Evolutionary conservation across 2,329 filamentous ascomycete species (phyloP).

Genomic region (Xylariaceae sp.): DNA sequence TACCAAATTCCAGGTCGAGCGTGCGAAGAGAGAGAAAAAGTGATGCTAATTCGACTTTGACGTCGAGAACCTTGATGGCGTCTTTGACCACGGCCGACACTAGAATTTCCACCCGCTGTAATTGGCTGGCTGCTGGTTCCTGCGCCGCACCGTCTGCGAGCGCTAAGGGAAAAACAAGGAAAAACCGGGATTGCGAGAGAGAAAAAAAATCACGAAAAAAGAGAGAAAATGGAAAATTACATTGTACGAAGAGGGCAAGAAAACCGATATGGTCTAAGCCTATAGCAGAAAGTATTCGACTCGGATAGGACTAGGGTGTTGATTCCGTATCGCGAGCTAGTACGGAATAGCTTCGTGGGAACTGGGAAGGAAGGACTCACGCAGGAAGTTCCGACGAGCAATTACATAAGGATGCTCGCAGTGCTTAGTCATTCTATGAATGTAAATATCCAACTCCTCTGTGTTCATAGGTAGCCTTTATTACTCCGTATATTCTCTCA

Average conservation of each 20-base stretch:
- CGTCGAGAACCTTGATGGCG: constrained; percentile 17
- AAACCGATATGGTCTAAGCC: no score
- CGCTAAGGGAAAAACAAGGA: background rate
- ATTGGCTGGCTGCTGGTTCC: background rate
- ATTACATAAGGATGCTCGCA: background rate
- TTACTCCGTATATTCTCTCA: background rate
- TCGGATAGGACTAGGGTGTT: no score
- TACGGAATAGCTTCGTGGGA: no score
- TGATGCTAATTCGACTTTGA: background rate
- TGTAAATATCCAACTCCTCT: background rate
- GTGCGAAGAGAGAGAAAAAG: background rate
- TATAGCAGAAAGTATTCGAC: no score
- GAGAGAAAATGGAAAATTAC: background rate
- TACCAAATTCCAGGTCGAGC: background rate
- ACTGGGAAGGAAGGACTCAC: background rate
- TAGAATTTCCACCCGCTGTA: background rate
- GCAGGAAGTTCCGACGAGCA: background rate
- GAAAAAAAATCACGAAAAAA: background rate
- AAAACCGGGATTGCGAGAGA: background rate
- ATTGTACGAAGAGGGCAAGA: background rate
- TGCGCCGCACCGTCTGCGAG: background rate
- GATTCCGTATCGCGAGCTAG: no score
- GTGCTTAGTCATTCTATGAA: background rate
- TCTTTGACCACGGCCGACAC: background rate
- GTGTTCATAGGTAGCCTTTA: background rate